A percentile compares a stretch with the other conserved stretches of the same genome.
These are phyloP conservation scores for Eutrema yunnanense DNA, from an alignment of 345 rosid genomes.

Conservation along the genomic window DNA sequence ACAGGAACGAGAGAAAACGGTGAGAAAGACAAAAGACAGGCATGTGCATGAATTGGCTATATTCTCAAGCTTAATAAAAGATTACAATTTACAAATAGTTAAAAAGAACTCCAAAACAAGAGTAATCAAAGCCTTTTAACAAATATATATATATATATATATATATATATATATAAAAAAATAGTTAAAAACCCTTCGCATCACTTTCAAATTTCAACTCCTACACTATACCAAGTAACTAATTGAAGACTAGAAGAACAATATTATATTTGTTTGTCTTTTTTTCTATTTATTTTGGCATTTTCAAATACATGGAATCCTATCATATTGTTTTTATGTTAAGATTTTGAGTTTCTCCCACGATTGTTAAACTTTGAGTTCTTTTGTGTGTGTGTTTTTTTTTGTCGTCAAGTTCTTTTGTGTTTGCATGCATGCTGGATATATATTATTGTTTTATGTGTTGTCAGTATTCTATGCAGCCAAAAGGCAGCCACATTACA, in stretches of 20 bases:
- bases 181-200: neutral
- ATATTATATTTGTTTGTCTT: neutral
- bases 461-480: too few relatives aligned
- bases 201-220: slow-evolving; percentile 9
- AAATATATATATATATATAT: too few relatives aligned
- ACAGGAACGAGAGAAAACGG: neutral
- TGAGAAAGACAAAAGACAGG: neutral
- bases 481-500: neutral
- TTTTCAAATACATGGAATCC: slow-evolving; percentile 15
- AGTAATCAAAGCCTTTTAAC: too few relatives aligned
- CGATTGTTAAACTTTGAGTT: neutral
- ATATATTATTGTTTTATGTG: too few relatives aligned
- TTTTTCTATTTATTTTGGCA: slow-evolving; percentile 4
- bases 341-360: neutral
- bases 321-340: neutral
- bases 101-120: too few relatives aligned
- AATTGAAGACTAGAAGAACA: neutral
- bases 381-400: too few relatives aligned
- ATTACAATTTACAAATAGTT: too few relatives aligned
- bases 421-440: neutral
- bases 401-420: neutral
- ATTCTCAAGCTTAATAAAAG: neutral
- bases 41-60: slow-evolving; percentile 21
- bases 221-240: neutral
- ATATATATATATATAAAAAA: neutral